These are phyloP conservation scores for Beauveria scarabaeidicola DNA, from an alignment of 2,329 filamentous ascomycete genomes.

Conservation along the genomic window DNA sequence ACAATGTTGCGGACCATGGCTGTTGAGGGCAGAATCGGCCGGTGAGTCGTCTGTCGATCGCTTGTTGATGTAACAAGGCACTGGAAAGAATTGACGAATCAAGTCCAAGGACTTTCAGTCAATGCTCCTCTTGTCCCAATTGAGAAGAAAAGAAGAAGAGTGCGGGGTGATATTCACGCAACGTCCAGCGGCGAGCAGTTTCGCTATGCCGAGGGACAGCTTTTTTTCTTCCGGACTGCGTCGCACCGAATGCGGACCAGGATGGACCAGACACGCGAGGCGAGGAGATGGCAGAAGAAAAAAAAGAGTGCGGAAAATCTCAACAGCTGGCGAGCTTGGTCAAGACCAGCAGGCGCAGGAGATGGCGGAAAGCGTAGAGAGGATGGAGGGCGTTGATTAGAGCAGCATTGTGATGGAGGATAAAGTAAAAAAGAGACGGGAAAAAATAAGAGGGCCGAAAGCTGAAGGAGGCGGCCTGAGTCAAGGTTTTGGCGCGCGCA, in stretches of 20 bases:
- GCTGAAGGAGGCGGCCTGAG: background rate
- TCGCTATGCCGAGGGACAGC: conserved; percentile 5
- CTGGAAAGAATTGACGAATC: background rate
- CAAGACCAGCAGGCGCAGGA: conserved; percentile 8
- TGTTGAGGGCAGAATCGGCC: conserved; percentile 15
- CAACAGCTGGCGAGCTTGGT: background rate
- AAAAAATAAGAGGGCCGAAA: background rate
- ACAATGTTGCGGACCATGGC: conserved; percentile 92
- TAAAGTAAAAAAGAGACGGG: background rate
- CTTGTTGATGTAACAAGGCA: background rate
- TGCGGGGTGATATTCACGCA: background rate
- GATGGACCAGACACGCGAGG: background rate
- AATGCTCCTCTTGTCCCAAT: background rate
- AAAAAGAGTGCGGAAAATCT: background rate
- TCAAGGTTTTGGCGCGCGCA: background rate
- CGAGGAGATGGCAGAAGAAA: background rate
- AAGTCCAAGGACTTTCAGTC: background rate
- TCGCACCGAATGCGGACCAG: conserved; percentile 8
- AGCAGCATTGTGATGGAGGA: conserved; percentile 12
- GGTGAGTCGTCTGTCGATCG: background rate
- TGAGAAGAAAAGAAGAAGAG: conserved; percentile 1
- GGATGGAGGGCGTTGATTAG: background rate
- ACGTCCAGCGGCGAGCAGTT: background rate
- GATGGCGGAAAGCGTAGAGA: background rate
- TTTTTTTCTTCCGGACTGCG: conserved; percentile 10